phyloP scores from a whole-genome alignment of 129 eudicot species.

The Apium graveolens region DNA sequence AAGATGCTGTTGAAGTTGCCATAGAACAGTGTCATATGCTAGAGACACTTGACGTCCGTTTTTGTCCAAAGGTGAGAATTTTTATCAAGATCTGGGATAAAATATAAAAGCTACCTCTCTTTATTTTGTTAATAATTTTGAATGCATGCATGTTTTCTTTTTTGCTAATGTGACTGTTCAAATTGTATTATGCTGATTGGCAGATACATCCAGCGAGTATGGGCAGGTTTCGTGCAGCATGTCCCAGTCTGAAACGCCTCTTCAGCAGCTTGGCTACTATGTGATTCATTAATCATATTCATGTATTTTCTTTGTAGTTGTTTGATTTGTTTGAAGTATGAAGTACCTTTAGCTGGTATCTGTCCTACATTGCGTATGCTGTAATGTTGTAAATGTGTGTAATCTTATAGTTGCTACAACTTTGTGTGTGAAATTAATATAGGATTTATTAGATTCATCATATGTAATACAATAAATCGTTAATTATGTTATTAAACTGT shows the following conservation, averaged over 20 bases:
- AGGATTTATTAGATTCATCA: not conserved
- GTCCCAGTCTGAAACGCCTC: constrained; percentile 80
- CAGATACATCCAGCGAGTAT: constrained; percentile 58
- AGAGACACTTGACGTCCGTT: constrained; percentile 95
- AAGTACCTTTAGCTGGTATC: not conserved
- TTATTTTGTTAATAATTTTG: not conserved
- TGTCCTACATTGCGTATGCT: not conserved
- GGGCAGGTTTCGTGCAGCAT: constrained; percentile 59
- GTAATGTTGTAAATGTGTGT: not conserved
- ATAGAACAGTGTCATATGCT: constrained; percentile 61
- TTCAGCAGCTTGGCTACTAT: constrained; percentile 50
- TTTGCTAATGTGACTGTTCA: not conserved
- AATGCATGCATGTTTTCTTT: not conserved
- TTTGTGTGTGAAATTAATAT: not conserved
- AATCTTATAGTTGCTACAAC: not conserved
- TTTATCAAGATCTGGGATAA: not conserved
- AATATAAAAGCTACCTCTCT: not conserved
- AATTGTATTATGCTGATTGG: not conserved
- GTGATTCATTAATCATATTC: constrained; percentile 15
- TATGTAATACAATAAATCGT: not conserved
- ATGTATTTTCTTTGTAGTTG: not conserved
- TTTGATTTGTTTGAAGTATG: not conserved
- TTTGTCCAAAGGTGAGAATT: constrained; percentile 62
- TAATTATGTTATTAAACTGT: not conserved
- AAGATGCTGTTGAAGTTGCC: constrained; percentile 84